phyloP scores from a whole-genome alignment of 306 rosid genomes.

The Citrullus mucosospermus region DNA sequence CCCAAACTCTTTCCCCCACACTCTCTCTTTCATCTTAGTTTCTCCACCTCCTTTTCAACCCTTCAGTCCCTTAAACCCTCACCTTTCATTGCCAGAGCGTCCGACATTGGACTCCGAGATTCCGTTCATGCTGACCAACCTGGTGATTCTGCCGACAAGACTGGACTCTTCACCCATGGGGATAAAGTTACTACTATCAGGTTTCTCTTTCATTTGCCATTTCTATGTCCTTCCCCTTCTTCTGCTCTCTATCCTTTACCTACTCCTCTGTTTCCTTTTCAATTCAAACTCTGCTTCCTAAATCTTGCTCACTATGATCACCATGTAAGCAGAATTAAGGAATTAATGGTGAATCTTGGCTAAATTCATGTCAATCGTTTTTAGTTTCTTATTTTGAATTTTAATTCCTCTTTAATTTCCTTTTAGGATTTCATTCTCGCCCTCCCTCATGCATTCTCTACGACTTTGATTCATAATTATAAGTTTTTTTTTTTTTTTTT shows the following conservation, averaged over 20 bases:
- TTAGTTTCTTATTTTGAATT: too few species aligned
- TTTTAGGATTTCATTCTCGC: too few species aligned
- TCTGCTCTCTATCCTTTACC: too few species aligned
- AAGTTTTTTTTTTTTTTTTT: too few species aligned
- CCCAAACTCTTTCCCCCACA: conserved; percentile 11
- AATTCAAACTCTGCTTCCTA: not conserved
- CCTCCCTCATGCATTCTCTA: too few species aligned
- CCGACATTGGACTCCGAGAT: not conserved
- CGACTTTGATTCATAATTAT: too few species aligned
- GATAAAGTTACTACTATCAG: conserved; percentile 92
- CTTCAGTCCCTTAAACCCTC: conserved; percentile 23
- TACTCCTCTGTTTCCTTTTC: not conserved
- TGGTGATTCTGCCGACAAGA: conserved; percentile 68
- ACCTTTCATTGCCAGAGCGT: not conserved
- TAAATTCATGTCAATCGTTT: too few species aligned
- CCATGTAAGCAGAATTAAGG: too few species aligned
- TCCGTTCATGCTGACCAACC: conserved; percentile 9
- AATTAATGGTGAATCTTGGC: too few species aligned
- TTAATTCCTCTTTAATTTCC: too few species aligned
- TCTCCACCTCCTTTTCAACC: conserved; percentile 16
- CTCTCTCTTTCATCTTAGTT: conserved; percentile 3
- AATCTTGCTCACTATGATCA: not conserved
- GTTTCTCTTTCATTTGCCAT: not conserved
- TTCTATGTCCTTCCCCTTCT: too few species aligned
- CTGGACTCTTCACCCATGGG: conserved; percentile 63